phyloP scores from a whole-genome alignment of 1,284 basidiomycete species.

The Volvariella surrecta region DNA sequence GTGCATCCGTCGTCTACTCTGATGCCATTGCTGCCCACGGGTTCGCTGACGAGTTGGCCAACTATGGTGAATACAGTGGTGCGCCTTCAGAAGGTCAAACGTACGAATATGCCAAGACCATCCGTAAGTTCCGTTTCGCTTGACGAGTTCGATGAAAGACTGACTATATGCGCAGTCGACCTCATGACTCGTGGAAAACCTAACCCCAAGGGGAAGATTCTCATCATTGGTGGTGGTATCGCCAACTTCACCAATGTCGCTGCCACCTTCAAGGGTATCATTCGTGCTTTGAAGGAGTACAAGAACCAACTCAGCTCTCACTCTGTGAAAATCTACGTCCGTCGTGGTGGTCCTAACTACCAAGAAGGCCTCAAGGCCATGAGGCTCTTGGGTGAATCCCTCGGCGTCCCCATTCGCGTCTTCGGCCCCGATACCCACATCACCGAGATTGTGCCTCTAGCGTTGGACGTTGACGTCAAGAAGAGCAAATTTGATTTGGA shows the following conservation, averaged over 20 bases:
- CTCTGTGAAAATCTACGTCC: constrained; percentile 90
- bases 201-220: constrained; percentile 86
- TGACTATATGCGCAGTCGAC: constrained; percentile 50
- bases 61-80: constrained; percentile 99
- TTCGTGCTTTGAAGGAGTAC: constrained; percentile 93
- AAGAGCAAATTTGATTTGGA: constrained; percentile 19
- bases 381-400: constrained; percentile 94
- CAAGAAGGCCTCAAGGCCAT: constrained; percentile 99
- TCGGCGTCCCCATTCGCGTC: constrained; percentile 95
- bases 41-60: constrained; percentile 95
- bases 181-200: constrained; percentile 89
- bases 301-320: constrained; percentile 80
- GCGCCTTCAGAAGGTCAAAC: constrained; percentile 98
- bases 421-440: constrained; percentile 99
- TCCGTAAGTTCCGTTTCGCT: constrained; percentile 44
- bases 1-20: constrained; percentile 79
- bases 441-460: constrained; percentile 97
- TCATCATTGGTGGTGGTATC: constrained; percentile 99
- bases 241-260: constrained; percentile 99
- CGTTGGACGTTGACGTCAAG: constrained; percentile 71
- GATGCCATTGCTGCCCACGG: constrained; percentile 97
- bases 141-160: constrained; percentile 2
- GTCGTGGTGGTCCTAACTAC: constrained; percentile 99
- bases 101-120: constrained; percentile 99
- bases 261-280: constrained; percentile 99